Percentiles rank a stretch among this genome's conserved stretches.
Evolutionary conservation across 208 protist species (phyloP).

Genomic region (Entamoeba invadens): DNA sequence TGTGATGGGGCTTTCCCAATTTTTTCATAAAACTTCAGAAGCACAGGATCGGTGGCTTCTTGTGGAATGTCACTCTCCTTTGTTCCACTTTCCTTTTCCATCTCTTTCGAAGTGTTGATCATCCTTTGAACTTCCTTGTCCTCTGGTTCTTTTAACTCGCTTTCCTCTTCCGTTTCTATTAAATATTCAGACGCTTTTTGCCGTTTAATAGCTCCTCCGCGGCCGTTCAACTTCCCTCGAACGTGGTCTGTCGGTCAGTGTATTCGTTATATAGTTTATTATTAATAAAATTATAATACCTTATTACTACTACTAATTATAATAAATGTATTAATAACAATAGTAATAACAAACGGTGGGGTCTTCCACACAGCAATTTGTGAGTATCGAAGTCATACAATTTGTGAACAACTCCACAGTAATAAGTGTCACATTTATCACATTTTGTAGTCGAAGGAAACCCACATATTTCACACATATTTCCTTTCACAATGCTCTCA

Average conservation of each 20-base stretch:
- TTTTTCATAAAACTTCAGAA: not conserved
- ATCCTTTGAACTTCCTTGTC: not conserved
- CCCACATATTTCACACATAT: not conserved
- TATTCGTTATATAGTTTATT: no score
- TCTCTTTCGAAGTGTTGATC: not conserved
- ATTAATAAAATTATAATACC: no score
- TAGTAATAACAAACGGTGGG: no score
- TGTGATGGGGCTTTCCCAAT: not conserved
- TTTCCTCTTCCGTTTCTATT: not conserved
- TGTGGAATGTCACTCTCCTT: not conserved
- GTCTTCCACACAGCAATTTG: not conserved
- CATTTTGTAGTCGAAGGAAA: not conserved
- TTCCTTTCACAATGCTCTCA: not conserved
- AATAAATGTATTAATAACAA: no score
- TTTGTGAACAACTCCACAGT: not conserved
- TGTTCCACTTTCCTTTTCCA: not conserved
- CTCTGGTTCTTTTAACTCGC: not conserved
- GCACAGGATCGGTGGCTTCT: not conserved
- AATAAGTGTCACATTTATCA: not conserved
- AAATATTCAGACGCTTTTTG: not conserved
- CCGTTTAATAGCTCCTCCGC: not conserved
- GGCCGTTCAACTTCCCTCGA: not conserved
- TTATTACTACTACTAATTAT: no score
- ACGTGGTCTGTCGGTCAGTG: no score
- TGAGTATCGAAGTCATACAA: not conserved